These are phyloP conservation scores for Ophiocordyceps robertsii DNA, from an alignment of 2,329 filamentous ascomycete species.

Conservation along the genomic window DNA sequence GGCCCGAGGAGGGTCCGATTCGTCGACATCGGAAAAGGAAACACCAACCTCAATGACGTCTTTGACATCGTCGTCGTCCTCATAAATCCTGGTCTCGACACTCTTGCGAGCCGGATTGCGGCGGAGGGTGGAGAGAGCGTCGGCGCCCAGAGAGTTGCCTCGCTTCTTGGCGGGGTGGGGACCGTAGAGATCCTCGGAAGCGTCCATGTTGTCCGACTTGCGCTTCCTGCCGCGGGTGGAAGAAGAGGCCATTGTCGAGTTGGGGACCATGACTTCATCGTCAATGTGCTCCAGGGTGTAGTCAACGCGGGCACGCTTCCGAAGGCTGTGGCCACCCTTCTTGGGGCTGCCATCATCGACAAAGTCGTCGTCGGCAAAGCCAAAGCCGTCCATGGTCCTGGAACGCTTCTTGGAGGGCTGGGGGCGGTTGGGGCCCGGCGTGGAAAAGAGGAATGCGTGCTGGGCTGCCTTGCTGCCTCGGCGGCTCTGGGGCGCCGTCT, in stretches of 20 bases:
- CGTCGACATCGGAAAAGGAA: constrained; percentile 18
- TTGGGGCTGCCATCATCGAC: constrained; percentile 36
- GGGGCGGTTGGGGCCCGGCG: constrained; percentile 15
- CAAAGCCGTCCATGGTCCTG: constrained; percentile 26
- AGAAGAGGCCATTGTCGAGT: constrained; percentile 15
- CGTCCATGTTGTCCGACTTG: constrained; percentile 20
- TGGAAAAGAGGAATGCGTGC: constrained; percentile 23
- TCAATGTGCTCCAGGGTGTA: constrained; percentile 41
- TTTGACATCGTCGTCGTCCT: constrained; percentile 35
- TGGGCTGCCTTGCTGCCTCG: constrained; percentile 21
- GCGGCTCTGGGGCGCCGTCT: constrained; percentile 14
- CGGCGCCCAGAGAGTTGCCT: constrained; percentile 20
- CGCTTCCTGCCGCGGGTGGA: constrained; percentile 20
- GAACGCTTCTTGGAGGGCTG: constrained; percentile 26
- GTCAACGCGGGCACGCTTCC: constrained; percentile 42
- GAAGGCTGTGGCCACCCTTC: constrained; percentile 45
- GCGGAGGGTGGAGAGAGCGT: constrained; percentile 22
- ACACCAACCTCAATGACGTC: constrained; percentile 45
- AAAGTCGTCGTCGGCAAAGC: constrained; percentile 23
- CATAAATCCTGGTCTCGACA: constrained; percentile 18
- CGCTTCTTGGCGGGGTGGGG: constrained; percentile 16
- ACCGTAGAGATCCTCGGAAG: constrained; percentile 16
- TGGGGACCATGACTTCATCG: constrained; percentile 28
- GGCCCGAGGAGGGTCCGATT: constrained; percentile 13
- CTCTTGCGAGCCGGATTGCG: constrained; percentile 27